Evolutionary conservation across 139 green algal genomes (phyloP).

Genomic region (Volvox reticuliferus): DNA sequence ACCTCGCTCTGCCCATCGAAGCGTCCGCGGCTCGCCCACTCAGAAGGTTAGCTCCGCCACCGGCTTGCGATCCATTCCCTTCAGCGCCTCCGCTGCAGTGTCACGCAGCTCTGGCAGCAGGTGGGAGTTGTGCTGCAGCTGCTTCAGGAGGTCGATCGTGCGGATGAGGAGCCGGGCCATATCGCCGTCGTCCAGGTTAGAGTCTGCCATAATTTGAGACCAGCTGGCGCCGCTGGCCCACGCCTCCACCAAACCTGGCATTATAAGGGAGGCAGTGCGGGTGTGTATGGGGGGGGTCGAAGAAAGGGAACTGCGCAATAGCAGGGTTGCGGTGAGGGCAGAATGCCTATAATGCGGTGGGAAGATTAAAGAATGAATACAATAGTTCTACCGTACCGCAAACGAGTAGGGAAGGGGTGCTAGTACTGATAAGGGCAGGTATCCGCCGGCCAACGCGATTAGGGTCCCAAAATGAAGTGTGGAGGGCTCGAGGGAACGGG

Average conservation of each 20-base stretch:
- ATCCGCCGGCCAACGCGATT: too few relatives aligned
- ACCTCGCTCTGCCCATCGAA: background rate
- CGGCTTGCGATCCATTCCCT: conserved; percentile 80
- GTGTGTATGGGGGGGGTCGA: background rate
- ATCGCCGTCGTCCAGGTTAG: conserved; percentile 88
- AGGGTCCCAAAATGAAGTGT: too few relatives aligned
- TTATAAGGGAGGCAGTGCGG: background rate
- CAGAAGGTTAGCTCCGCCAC: conserved; percentile 78
- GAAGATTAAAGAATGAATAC: too few relatives aligned
- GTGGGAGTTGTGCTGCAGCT: conserved; percentile 68
- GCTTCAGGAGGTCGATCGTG: conserved; percentile 85
- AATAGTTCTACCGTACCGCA: too few relatives aligned
- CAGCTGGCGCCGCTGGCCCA: conserved; percentile 84
- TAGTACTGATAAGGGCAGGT: background rate
- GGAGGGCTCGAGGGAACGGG: too few relatives aligned
- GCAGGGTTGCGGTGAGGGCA: too few relatives aligned
- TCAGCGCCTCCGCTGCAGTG: conserved; percentile 66
- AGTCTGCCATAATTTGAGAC: conserved; percentile 76
- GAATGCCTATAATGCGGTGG: too few relatives aligned
- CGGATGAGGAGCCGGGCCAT: conserved; percentile 85
- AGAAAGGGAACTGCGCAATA: too few relatives aligned
- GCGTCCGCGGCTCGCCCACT: background rate
- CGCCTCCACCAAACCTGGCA: conserved; percentile 83
- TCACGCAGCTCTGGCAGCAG: conserved; percentile 70
- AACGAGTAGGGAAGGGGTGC: background rate